phyloP scores from a whole-genome alignment of 352 stramenopile genomes.

The Thalassiosira exigua region DNA sequence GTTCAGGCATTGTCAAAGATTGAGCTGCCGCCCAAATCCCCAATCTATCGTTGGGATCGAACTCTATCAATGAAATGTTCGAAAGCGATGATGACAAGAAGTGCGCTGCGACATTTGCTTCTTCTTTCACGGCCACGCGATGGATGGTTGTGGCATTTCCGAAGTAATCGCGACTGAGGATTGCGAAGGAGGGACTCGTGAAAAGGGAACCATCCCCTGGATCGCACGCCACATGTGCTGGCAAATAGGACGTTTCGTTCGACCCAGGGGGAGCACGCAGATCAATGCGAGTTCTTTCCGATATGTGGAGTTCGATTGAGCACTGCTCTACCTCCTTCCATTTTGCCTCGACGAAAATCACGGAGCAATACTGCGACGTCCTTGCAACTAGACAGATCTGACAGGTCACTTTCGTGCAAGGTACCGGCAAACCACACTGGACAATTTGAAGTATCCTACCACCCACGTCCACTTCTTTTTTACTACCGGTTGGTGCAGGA shows the following conservation, averaged over 20 bases:
- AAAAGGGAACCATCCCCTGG: conserved; percentile 52
- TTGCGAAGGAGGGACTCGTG: conserved; percentile 60
- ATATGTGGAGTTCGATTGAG: conserved; percentile 51
- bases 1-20: conserved; percentile 56
- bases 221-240: conserved; percentile 62
- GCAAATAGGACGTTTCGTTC: conserved; percentile 54
- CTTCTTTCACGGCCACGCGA: conserved; percentile 50
- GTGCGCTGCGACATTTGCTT: conserved; percentile 24
- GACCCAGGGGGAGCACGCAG: conserved; percentile 38
- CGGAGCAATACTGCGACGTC: conserved; percentile 61
- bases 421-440: conserved; percentile 40
- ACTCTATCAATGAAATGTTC: conserved; percentile 72
- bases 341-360: conserved; percentile 46
- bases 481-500: conserved; percentile 7
- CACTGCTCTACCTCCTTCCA: conserved; percentile 25
- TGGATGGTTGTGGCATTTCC: conserved; percentile 43
- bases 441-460: conserved; percentile 72
- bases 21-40: conserved; percentile 68
- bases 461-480: conserved; percentile 59
- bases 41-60: conserved; percentile 59
- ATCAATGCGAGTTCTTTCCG: conserved; percentile 68
- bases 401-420: conserved; percentile 18
- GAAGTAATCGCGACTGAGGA: conserved; percentile 47
- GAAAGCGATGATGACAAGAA: conserved; percentile 34
- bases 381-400: conserved; percentile 57